Evolutionary conservation across 345 rosid species (phyloP).

Genomic region (Isatis tinctoria): DNA sequence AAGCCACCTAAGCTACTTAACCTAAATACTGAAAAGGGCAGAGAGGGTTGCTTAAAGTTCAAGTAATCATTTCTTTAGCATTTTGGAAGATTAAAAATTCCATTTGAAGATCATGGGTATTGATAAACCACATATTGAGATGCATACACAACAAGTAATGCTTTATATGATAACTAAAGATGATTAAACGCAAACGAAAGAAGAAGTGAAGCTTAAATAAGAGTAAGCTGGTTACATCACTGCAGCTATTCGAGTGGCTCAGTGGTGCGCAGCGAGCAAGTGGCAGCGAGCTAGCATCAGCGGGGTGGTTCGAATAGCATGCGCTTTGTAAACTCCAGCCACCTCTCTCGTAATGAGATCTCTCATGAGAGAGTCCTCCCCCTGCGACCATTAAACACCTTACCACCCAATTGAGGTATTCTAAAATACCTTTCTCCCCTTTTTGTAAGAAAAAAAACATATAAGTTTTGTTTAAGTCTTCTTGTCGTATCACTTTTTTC

Average conservation of each 20-base stretch:
- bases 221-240: background rate
- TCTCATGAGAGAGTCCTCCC: background rate
- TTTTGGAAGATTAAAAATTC: background rate
- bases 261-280: slow-evolving; percentile 10
- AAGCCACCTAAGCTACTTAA: background rate
- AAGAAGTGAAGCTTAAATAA: background rate
- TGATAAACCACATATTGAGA: too few species aligned
- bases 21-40: background rate
- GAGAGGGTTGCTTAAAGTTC: background rate
- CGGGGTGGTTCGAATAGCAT: background rate
- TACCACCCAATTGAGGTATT: background rate
- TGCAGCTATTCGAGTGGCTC: slow-evolving; percentile 11
- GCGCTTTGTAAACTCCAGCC: background rate
- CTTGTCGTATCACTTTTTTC: too few species aligned
- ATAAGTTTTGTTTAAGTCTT: too few species aligned
- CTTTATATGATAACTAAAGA: too few species aligned
- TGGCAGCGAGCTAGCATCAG: background rate
- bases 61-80: background rate
- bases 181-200: background rate
- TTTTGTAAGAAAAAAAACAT: too few species aligned
- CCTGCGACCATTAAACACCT: background rate
- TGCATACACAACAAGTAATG: too few species aligned
- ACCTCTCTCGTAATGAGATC: too few species aligned
- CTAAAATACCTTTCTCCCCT: slow-evolving; percentile 2
- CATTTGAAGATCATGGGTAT: too few species aligned